Conservation (phyloP, 1,284 basidiomycete species). For the Apiotrichum brassicae region DNA sequence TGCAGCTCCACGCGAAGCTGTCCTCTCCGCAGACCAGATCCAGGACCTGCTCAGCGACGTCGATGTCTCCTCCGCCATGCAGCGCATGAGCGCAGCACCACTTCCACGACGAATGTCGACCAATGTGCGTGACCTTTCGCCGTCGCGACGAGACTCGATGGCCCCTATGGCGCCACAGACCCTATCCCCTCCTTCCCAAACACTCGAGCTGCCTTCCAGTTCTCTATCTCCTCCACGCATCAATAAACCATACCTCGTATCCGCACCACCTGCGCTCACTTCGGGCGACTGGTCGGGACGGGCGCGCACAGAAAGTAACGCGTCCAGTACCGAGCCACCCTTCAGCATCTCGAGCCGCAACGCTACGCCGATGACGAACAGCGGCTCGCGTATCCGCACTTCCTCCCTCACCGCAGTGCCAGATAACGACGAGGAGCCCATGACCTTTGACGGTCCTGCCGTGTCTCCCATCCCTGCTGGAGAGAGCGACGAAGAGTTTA, state of each 20-base stretch:
- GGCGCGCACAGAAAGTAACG: constrained; percentile 10
- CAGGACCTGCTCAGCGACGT: constrained; percentile 33
- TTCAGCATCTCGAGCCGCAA: not conserved
- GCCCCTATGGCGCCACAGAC: not conserved
- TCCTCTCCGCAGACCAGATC: constrained; percentile 35
- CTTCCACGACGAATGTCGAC: not conserved
- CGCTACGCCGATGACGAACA: constrained; percentile 1
- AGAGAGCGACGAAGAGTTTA: constrained; percentile 16
- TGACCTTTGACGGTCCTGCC: not conserved
- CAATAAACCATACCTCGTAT: constrained; percentile 26
- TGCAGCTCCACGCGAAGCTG: constrained; percentile 12
- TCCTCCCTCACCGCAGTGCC: constrained; percentile 9
- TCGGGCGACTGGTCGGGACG: constrained; percentile 16
- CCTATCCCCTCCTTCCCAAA: not conserved
- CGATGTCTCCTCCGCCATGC: constrained; percentile 34
- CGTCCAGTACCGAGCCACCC: not conserved
- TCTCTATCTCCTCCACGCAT: constrained; percentile 3
- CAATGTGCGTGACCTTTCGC: not conserved
- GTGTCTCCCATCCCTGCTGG: not conserved
- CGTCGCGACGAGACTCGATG: constrained; percentile 4
- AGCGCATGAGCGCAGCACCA: constrained; percentile 17
- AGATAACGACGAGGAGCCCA: not conserved
- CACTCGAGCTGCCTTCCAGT: constrained; percentile 5
- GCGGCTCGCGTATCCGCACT: constrained; percentile 38
- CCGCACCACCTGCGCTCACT: constrained; percentile 35